phyloP scores from a whole-genome alignment of 164 flowering plant species.

The Berberis thunbergii region DNA sequence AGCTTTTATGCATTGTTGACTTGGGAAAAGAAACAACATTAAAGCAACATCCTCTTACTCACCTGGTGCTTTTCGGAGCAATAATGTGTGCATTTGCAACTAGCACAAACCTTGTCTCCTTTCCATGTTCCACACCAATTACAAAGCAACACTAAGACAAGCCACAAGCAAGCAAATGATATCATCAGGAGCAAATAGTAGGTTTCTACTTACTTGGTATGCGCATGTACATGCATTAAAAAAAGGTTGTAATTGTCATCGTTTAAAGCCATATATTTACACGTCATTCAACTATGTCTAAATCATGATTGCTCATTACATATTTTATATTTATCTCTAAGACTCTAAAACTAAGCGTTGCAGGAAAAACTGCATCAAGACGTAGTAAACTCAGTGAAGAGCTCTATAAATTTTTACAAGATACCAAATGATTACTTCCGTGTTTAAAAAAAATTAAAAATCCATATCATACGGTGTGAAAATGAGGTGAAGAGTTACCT shows the following conservation, averaged over 20 bases:
- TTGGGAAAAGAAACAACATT: neutral
- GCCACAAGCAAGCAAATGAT: conserved; percentile 4
- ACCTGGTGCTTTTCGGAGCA: conserved; percentile 90
- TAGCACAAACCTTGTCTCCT: conserved; percentile 63
- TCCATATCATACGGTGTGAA: neutral
- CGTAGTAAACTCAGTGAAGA: too few relatives aligned
- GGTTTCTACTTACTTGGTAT: neutral
- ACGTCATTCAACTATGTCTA: too few relatives aligned
- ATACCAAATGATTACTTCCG: too few relatives aligned
- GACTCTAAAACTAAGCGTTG: too few relatives aligned
- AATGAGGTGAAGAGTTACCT: conserved; percentile 32
- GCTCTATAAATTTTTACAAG: too few relatives aligned
- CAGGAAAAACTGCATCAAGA: too few relatives aligned
- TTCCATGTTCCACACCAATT: conserved; percentile 91
- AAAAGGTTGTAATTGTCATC: too few relatives aligned
- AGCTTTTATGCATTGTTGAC: neutral
- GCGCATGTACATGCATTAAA: neutral
- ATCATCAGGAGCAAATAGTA: neutral
- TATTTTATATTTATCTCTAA: too few relatives aligned
- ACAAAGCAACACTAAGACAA: conserved; percentile 52
- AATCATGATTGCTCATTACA: too few relatives aligned
- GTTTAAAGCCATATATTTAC: too few relatives aligned
- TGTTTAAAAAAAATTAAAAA: too few relatives aligned
- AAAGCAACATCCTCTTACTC: neutral
- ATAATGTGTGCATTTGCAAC: conserved; percentile 53